Evolutionary conservation across 2,329 filamentous ascomycete species (phyloP).

Genomic region (Phyllosticta citriasiana): DNA sequence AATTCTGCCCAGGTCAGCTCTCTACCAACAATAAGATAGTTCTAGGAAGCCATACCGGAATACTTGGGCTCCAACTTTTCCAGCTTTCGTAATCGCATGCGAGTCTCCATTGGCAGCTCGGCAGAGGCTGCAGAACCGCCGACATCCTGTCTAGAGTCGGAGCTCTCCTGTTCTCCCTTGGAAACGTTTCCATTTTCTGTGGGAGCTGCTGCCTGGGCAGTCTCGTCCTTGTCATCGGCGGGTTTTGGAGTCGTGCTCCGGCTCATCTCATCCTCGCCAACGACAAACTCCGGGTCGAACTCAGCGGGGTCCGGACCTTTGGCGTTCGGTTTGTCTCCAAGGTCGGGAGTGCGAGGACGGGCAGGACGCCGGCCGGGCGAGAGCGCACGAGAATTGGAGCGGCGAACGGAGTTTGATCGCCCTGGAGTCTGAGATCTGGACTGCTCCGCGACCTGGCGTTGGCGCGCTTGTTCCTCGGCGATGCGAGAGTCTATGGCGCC

Average conservation of each 20-base stretch:
- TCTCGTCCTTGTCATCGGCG: constrained; percentile 30
- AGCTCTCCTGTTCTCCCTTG: constrained; percentile 21
- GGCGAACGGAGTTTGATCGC: constrained; percentile 35
- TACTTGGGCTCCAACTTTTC: constrained; percentile 85
- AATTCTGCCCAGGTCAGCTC: constrained; percentile 49
- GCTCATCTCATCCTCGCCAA: constrained; percentile 66
- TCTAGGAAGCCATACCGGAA: constrained; percentile 47
- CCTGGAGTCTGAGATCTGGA: constrained; percentile 36
- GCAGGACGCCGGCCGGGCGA: constrained; percentile 27
- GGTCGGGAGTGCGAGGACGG: constrained; percentile 23
- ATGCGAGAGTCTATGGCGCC: constrained; percentile 79
- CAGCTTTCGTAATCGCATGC: constrained; percentile 68
- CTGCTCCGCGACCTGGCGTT: constrained; percentile 41
- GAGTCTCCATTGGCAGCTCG: constrained; percentile 65
- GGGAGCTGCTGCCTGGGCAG: constrained; percentile 9
- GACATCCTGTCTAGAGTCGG: constrained; percentile 18
- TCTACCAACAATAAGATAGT: not conserved
- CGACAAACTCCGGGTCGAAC: constrained; percentile 76
- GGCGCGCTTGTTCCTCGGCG: constrained; percentile 81
- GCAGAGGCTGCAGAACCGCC: constrained; percentile 21
- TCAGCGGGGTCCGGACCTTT: constrained; percentile 71
- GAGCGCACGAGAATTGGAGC: constrained; percentile 35
- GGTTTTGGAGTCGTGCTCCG: constrained; percentile 50
- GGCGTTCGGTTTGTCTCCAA: constrained; percentile 33
- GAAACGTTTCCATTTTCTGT: constrained; percentile 18